Percentiles rank a stretch among this genome's conserved stretches.
Evolutionary conservation across 495 filamentous ascomycete species (phyloP).

Genomic region (Penicillium canescens): DNA sequence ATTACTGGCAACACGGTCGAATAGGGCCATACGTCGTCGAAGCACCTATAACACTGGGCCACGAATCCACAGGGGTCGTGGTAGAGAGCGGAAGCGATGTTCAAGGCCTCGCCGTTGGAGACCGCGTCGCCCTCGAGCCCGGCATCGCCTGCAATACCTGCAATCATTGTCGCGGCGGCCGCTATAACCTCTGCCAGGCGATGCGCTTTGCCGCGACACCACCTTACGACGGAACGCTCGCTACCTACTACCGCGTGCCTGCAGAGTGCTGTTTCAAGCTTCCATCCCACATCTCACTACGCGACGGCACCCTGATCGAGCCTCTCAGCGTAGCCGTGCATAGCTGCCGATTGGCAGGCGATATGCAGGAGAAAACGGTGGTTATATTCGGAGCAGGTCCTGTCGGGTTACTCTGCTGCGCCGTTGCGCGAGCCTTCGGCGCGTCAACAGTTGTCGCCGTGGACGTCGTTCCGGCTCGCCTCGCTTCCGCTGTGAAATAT

Average conservation of each 20-base stretch:
- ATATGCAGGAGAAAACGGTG: conserved; percentile 66
- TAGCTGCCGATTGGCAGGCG: conserved; percentile 63
- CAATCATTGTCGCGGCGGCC: conserved; percentile 62
- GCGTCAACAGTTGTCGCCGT: conserved; percentile 71
- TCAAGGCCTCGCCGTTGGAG: conserved; percentile 56
- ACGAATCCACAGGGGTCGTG: conserved; percentile 67
- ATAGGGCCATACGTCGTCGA: conserved; percentile 38
- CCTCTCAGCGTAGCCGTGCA: conserved; percentile 79
- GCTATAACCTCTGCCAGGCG: conserved; percentile 75
- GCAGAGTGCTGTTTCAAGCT: conserved; percentile 80
- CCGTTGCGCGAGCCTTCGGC: conserved; percentile 71
- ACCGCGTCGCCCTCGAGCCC: conserved; percentile 76
- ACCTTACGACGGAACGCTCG: conserved; percentile 69
- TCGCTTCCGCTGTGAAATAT: conserved; percentile 66
- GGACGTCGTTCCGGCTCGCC: conserved; percentile 67
- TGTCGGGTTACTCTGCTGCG: conserved; percentile 75
- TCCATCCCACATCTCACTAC: conserved; percentile 62
- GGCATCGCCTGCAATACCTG: conserved; percentile 75
- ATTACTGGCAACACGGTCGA: conserved; percentile 52
- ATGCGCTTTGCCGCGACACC: conserved; percentile 82
- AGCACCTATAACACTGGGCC: conserved; percentile 62
- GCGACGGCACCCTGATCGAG: conserved; percentile 81
- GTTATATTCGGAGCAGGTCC: conserved; percentile 85
- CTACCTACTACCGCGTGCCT: conserved; percentile 71
- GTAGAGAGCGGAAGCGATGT: conserved; percentile 54